A percentile compares a stretch with the other conserved stretches of the same genome.
These are phyloP conservation scores for Colletotrichum sp. DNA, from an alignment of 2,329 filamentous ascomycete species.

Conservation along the genomic window DNA sequence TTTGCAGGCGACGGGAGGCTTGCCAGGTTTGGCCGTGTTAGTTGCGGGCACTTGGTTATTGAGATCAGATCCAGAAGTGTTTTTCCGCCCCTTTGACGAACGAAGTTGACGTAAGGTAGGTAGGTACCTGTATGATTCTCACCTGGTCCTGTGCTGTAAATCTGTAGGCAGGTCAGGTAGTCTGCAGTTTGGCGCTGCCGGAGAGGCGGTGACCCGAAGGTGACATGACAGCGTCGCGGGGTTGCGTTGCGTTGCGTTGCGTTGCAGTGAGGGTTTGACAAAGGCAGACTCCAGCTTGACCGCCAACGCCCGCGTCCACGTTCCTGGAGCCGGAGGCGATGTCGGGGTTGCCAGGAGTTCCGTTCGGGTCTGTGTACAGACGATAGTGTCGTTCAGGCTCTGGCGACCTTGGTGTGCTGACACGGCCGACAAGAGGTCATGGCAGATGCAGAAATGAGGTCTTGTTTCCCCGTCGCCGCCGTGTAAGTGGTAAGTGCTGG, in stretches of 20 bases:
- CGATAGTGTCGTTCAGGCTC: neutral
- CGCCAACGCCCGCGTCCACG: neutral
- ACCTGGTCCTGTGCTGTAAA: neutral
- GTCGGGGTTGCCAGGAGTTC: neutral
- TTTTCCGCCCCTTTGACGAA: neutral
- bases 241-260: neutral
- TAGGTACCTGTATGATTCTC: neutral
- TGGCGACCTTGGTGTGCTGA: neutral
- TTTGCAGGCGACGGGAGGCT: neutral
- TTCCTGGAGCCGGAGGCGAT: neutral
- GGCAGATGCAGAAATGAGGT: neutral
- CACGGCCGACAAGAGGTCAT: neutral
- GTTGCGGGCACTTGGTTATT: neutral
- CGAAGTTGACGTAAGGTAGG: neutral
- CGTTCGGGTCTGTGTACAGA: neutral
- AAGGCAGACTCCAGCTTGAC: neutral
- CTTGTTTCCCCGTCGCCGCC: neutral
- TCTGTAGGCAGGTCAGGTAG: neutral
- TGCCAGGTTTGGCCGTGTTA: neutral
- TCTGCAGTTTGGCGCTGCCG: neutral
- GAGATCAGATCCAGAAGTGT: neutral
- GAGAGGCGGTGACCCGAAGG: slow-evolving; percentile 10
- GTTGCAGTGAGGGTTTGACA: slow-evolving; percentile 9
- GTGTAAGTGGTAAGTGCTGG: neutral
- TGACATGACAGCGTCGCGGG: slow-evolving; percentile 9